Conservation (phyloP, 176 grass and related monocot genomes). For the Triticum turgidum region DNA sequence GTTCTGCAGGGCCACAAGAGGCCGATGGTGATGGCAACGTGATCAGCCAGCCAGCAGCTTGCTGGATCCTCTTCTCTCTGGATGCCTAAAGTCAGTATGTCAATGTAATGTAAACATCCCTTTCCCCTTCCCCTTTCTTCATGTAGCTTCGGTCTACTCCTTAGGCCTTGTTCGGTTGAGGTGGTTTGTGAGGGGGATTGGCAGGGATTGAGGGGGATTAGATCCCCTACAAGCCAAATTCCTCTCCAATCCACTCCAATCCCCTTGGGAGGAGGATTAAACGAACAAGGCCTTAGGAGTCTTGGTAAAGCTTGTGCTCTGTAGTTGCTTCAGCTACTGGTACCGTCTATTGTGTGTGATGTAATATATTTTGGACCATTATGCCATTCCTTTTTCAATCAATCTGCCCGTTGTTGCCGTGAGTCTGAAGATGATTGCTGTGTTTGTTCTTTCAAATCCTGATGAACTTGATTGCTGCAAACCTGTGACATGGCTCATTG, state of each 20-base stretch:
- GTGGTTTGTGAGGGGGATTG: no score
- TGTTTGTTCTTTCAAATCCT: neutral
- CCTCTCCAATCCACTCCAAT: no score
- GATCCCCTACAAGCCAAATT: no score
- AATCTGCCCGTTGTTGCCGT: neutral
- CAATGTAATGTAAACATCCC: slow-evolving; percentile 3
- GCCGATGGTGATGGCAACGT: slow-evolving; percentile 49
- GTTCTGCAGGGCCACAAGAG: slow-evolving; percentile 68
- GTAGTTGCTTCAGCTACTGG: neutral
- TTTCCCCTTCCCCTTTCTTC: neutral
- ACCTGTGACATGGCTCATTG: neutral
- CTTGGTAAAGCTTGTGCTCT: slow-evolving; percentile 7
- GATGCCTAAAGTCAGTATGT: neutral
- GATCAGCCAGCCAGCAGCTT: neutral
- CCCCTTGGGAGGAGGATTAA: no score
- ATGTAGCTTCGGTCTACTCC: neutral
- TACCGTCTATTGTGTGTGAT: slow-evolving; percentile 29
- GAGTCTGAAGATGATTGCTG: neutral
- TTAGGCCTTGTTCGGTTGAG: no score
- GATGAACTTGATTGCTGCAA: neutral
- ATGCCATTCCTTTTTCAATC: neutral
- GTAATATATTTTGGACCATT: slow-evolving; percentile 13
- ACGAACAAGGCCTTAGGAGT: neutral
- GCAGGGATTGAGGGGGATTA: no score
- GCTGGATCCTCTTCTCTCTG: slow-evolving; percentile 3